Evolutionary conservation across 176 grass and related monocot genomes (phyloP), one percentile per base, ranked within the genome.

Genomic region (Oryza rufipogon): DNA sequence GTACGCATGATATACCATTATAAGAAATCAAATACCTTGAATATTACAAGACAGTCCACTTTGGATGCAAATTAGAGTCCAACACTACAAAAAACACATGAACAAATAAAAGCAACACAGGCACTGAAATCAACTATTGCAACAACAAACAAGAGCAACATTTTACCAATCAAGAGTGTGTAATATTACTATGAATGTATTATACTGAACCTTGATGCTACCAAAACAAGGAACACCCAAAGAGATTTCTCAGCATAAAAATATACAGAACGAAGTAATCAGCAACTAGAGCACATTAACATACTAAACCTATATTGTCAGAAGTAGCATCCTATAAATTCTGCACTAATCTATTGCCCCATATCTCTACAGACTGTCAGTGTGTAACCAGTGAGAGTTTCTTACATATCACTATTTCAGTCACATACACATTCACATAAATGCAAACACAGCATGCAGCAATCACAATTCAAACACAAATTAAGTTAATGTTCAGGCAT

Each of bases 21-120:
- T 33, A 46, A 85, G 19, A 38, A 75, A 80, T 13, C 83, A 79
- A 9, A 56, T 17, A 89, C 69, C 7, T 85, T 71, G 30, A 44
- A 44, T 32, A 66, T 77, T 23, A 13, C 47, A 73, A 78, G 9
- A 45, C 68, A 73, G 70, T 52, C 4, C 7, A 26, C 20, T 11
- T 58, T 47, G 20, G 51, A 36, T 17, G 25, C 9, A 90, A 73
- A 60, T 68, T 14, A 78, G 23, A 70, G 20, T 4, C 2, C 13
- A 78, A 66, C 45, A 60, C 16, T 22, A 81, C 4, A 47, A 60
- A 67, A 56, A 19, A 47, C 58, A 36, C 45, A 82, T 74, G 36
- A 14, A 6, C 25, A 10, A 72, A 73, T 58, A 74, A 36, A 66
- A 73, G 9, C 3, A 83, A 30, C 1, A 19, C 7, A 16, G 6